Evolutionary conservation across 257 asterid species (phyloP), one percentile per base, ranked within the genome.

Genomic region (Penstemon eatonii): DNA sequence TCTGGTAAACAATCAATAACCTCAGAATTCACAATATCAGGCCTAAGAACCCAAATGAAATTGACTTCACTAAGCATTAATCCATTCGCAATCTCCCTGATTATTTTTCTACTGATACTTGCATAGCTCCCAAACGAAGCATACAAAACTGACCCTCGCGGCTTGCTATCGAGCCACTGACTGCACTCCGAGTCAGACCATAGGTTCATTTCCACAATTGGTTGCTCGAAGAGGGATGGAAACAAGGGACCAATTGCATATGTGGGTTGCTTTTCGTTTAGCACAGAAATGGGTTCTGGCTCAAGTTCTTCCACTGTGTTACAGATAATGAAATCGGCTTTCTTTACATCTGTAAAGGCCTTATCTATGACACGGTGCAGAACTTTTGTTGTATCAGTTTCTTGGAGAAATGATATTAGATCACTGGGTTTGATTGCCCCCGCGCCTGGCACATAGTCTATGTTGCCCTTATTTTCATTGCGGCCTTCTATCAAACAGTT

Each of bases 1-100:
- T 33, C 41, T 7, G 70, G 70, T 5, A 65, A 42, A 15, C 39
- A 0, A 12, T 65, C 36, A 11, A 4, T 1, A 2, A 9, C 59
- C 4, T 51, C 39, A 8, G 47, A 49, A 37, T 6, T 50, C 25
- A 51, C 60, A 2, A 50, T 65, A 15, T 33, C 70, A 39, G 70
- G 70, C 41, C 70, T 55, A 37, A 65, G 70, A 5, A 65, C 70
- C 60, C 60, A 65, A 65, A 65, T 52, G n/a, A 65, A 65, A 65
- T 52, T 52, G 9, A 50, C 70, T 12, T 37, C 60, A 65, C 70
- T 65, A 37, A 36, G 38, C 49, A 50, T 10, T 19, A 65, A 45
- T n/a, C 60, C 70, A 39, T 65, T 38, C 0, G 70, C 70, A 5
- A 65, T 51, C 36, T 51, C 70, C 70, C 12, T 25, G 19, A 65